Conservation (phyloP, 805 yeast species). For the Lipomyces orientalis region DNA sequence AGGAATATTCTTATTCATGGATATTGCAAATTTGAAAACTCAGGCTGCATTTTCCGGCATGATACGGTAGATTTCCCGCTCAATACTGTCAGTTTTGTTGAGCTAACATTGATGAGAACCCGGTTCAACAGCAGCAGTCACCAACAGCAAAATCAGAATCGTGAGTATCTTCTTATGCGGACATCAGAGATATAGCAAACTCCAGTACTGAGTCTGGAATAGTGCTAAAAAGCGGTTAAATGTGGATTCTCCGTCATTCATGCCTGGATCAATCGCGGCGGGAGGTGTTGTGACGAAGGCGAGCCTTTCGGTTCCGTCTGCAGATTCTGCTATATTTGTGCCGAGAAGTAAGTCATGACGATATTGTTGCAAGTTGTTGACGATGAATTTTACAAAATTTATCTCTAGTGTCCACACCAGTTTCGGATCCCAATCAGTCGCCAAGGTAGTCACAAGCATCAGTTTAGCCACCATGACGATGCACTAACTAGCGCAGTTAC, state of each 20-base stretch:
- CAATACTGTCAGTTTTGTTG: neutral
- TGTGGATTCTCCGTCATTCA: constrained; percentile 62
- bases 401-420: constrained; percentile 1
- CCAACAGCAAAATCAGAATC: constrained; percentile 20
- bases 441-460: neutral
- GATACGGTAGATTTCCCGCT: constrained; percentile 47
- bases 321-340: constrained; percentile 43
- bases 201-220: neutral
- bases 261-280: constrained; percentile 47
- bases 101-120: constrained; percentile 5
- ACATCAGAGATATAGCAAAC: neutral
- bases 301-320: constrained; percentile 16
- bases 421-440: neutral
- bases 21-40: constrained; percentile 82
- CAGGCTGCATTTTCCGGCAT: constrained; percentile 85
- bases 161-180: constrained; percentile 12
- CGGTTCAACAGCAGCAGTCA: constrained; percentile 11
- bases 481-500: constrained; percentile 5
- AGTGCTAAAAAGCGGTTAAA: constrained; percentile 55
- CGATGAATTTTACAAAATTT: neutral
- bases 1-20: constrained; percentile 86
- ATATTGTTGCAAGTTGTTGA: neutral
- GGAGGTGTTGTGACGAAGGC: constrained; percentile 15
- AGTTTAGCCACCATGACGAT: neutral
- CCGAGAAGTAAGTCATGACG: constrained; percentile 42